Base-by-base conservation (phyloP, 805 yeast species). In the Starmerella bombi region DNA sequence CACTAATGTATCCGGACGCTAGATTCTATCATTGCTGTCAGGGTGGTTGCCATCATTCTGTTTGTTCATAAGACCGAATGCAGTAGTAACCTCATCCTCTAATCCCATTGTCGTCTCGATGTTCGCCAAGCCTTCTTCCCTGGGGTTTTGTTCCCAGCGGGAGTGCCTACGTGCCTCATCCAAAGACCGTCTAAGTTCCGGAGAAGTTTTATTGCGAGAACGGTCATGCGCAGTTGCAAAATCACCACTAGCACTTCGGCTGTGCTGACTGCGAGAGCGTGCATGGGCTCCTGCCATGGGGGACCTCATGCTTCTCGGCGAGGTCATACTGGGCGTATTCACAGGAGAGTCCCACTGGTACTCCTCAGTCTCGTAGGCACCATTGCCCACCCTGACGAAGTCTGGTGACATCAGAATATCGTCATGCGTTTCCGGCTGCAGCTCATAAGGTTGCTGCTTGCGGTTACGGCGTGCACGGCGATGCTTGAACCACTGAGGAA, bases 81-180 rank as follows among this genome's bases (percentile, higher is more conserved):
- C 63, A 4, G 61, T 58, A 16, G 61, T 55, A 19, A 59, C 23
- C 14, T 58, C 62, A 5, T 50, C 53, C 14, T 53, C 44, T n/a
- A 49, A 36, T 9, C 60, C 57, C 18, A 39, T 44, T 5, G 52
- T 37, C 2, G 50, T 40, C 27, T 38, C 48, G 14, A 48, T 41
- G 25, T 40, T 42, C 15, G 31, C 48, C 16, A 49, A 41, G 16
- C 53, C 56, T 9, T 41, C 43, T 8, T 30, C 28, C n/a, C n/a
- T n/a, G 1, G 56, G 57, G 3, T 20, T 33, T 45, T 52, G 57
- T 38, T 53, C 57, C 46, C 51, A 50, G 5, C 53, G 47, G 9
- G 55, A 50, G 28, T 36, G 30, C 10, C 43, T 31, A 8, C 55
- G 45, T 9, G 54, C 51, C 2, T 32, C 23, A 20, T 58, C 62